These are phyloP conservation scores for Suillus subluteus DNA, from an alignment of 768 basidiomycete genomes.

Conservation along the genomic window DNA sequence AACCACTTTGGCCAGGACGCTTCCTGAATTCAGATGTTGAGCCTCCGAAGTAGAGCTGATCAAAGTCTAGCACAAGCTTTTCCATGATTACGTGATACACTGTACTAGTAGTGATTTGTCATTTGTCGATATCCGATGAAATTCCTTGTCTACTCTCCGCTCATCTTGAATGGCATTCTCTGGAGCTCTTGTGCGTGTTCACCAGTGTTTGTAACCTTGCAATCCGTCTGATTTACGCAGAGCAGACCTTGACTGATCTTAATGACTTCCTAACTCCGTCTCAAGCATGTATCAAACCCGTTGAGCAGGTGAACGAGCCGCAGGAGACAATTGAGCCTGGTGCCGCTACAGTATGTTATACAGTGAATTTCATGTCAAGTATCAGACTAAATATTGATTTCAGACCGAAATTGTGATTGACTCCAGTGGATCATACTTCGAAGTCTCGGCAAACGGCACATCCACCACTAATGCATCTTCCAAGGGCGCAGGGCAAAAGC, in stretches of 20 bases:
- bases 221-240: conserved; percentile 17
- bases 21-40: too few relatives aligned
- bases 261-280: conserved; percentile 98
- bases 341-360: conserved; percentile 43
- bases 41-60: too few relatives aligned
- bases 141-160: background rate
- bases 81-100: background rate
- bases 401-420: conserved; percentile 96
- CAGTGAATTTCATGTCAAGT: conserved; percentile 1
- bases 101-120: background rate
- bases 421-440: conserved; percentile 83
- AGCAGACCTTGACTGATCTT: conserved; percentile 86
- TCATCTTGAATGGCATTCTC: conserved; percentile 73
- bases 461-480: conserved; percentile 19
- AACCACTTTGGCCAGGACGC: too few relatives aligned
- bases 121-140: background rate
- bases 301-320: conserved; percentile 54
- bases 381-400: conserved; percentile 6
- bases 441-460: conserved; percentile 53
- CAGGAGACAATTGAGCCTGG: conserved; percentile 45
- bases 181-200: conserved; percentile 69
- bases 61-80: too few relatives aligned
- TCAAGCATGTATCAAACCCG: conserved; percentile 97
- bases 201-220: background rate
- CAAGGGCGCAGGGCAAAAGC: conserved; percentile 51